Conservation (phyloP, 306 rosid species). For the Fragaria iinumae region DNA sequence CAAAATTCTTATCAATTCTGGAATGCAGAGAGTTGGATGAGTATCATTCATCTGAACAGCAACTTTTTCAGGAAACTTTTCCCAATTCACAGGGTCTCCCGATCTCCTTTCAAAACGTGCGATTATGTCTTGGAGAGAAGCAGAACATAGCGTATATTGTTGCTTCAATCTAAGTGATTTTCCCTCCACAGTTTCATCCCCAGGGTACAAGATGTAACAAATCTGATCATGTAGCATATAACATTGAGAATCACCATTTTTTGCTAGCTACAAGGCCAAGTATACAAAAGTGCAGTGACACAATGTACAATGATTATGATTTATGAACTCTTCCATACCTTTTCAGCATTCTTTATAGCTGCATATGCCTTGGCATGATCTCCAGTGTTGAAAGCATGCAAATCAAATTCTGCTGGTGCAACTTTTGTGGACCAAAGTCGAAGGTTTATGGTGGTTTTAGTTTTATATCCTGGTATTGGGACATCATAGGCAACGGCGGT, state of each 20-base stretch:
- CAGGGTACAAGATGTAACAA: constrained; percentile 84
- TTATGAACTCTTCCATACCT: constrained; percentile 38
- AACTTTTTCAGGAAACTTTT: constrained; percentile 79
- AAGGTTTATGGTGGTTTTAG: constrained; percentile 82
- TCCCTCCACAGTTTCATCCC: constrained; percentile 88
- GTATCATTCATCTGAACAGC: constrained; percentile 99
- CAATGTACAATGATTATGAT: not conserved
- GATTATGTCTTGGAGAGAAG: constrained; percentile 93
- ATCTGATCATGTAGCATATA: constrained; percentile 45
- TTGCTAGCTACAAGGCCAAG: not conserved
- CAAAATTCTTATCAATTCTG: constrained; percentile 86
- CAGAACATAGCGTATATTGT: constrained; percentile 91
- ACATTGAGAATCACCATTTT: not conserved
- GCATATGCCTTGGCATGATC: constrained; percentile 73
- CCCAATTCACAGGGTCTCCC: constrained; percentile 64
- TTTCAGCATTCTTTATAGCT: constrained; percentile 77
- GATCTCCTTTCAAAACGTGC: constrained; percentile 85
- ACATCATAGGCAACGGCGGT: constrained; percentile 84
- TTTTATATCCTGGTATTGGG: constrained; percentile 95
- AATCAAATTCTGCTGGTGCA: constrained; percentile 74
- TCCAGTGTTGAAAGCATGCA: constrained; percentile 74
- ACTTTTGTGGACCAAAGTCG: constrained; percentile 96
- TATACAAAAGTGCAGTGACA: not conserved
- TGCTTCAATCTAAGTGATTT: constrained; percentile 88
- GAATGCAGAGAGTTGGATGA: constrained; percentile 96